phyloP scores from a whole-genome alignment of 78 protist genomes.

The Tieghemostelium lacteum region DNA sequence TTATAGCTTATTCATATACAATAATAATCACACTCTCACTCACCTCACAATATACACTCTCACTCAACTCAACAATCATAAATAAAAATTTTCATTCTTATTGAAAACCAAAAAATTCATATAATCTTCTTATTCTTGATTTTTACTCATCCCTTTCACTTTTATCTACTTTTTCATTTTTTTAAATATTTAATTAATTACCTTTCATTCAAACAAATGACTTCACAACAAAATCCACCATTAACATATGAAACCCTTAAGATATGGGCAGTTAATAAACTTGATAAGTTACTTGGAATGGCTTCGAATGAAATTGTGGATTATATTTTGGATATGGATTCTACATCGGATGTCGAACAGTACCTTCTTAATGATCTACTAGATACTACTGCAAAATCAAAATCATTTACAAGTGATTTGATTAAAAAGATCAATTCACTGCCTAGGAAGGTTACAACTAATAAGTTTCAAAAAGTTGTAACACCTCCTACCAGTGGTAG shows the following conservation, averaged over 20 bases:
- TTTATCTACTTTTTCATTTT: neutral
- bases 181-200: neutral
- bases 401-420: constrained; percentile 18
- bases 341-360: constrained; percentile 6
- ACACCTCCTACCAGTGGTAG: neutral
- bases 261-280: constrained; percentile 45
- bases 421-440: constrained; percentile 37
- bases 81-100: neutral
- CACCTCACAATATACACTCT: neutral
- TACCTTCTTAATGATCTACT: constrained; percentile 37
- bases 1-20: constrained; percentile 2
- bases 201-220: neutral
- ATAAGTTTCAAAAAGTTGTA: neutral
- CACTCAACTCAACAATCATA: neutral
- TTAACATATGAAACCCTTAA: constrained; percentile 49
- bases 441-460: constrained; percentile 28
- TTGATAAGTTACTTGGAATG: constrained; percentile 32
- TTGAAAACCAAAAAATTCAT: too few relatives aligned
- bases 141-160: neutral
- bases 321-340: constrained; percentile 21
- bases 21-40: neutral
- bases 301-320: constrained; percentile 12
- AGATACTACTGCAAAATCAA: constrained; percentile 8
- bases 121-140: neutral
- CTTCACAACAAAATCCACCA: neutral